Evolutionary conservation across 2,329 filamentous ascomycete genomes (phyloP), one percentile per base, ranked within the genome.

Genomic region (Aspergillus ochraceoroseus): DNA sequence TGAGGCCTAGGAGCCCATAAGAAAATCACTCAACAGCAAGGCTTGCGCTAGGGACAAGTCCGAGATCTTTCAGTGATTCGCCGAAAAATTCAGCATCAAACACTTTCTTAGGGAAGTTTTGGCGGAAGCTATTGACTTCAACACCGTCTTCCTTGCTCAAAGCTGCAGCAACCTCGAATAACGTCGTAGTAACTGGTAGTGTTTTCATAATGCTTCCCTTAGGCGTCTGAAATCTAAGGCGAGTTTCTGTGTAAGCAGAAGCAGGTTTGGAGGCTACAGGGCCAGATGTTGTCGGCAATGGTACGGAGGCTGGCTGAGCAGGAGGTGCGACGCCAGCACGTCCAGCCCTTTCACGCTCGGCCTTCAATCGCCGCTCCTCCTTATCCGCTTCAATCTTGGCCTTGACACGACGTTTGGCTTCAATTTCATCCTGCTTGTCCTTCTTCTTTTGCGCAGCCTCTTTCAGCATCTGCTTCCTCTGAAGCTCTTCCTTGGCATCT

Each of bases 361-460:
- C 83, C 63, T 92, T 94, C 50, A 83, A 76, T 49, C 85, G 82
- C 38, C 92, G 81, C 57, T 90, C 88, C 54, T 87, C 85, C 72
- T 94, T 95, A 70, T 96, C 89, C 9, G 85, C 89, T 54, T 92
- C 89, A 50, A 98, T 95, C 74, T 89, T 89, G 41, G 87, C 89
- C 68, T 88, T 83, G 63, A 95, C 90, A 23, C 85, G 80, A 66
- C 83, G 86, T 73, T 90, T 92, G 7, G 87, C 90, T 29, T 87
- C 87, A 6, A 83, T 65, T 38, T 96, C 92, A 11, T 84, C 87
- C 28, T 78, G 70, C 71, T 95, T 95, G 70, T 98, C 92, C 57
- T 83, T 79, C 39, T 83, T 82, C 72, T 95, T 95, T 56, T 80
- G 79, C 37, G 82, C 82, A 0, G 87, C 89, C 54, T 95, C 87